Percentiles rank a stretch among this genome's conserved stretches.
Conservation (phyloP, 2,329 filamentous ascomycete species). For the Talaromyces amestolkiae region DNA sequence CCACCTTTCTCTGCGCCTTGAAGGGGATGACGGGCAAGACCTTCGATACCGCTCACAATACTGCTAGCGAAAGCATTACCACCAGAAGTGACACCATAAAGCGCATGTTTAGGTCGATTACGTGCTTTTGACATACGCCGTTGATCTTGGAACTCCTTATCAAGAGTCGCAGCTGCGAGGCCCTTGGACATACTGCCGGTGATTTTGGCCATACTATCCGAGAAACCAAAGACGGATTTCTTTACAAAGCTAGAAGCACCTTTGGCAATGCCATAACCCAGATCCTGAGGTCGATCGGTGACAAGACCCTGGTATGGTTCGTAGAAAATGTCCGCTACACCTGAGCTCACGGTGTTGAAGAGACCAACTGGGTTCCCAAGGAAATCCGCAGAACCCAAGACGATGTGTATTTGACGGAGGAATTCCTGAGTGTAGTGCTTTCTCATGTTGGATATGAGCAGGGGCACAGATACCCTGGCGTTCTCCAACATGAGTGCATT, state of each 20-base stretch:
- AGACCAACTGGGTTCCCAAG: slow-evolving; percentile 94
- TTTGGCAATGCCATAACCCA: slow-evolving; percentile 92
- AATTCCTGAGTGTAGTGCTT: slow-evolving; percentile 97
- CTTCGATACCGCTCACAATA: slow-evolving; percentile 88
- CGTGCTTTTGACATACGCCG: slow-evolving; percentile 88
- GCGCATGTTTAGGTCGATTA: slow-evolving; percentile 92
- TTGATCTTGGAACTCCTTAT: slow-evolving; percentile 98
- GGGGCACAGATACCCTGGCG: slow-evolving; percentile 80
- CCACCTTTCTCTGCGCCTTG: slow-evolving; percentile 96
- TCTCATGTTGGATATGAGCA: slow-evolving; percentile 80
- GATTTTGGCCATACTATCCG: slow-evolving; percentile 95
- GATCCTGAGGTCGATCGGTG: slow-evolving; percentile 90
- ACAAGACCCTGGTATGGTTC: slow-evolving; percentile 98
- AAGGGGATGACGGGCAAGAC: slow-evolving; percentile 86
- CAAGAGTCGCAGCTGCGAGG: slow-evolving; percentile 87
- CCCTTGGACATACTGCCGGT: slow-evolving; percentile 97
- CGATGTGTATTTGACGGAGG: slow-evolving; percentile 93
- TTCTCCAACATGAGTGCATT: slow-evolving; percentile 96
- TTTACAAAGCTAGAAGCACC: slow-evolving; percentile 96
- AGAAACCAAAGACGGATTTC: slow-evolving; percentile 96
- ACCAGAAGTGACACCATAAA: slow-evolving; percentile 93
- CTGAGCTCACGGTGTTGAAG: slow-evolving; percentile 97
- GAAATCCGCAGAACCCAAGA: slow-evolving; percentile 95
- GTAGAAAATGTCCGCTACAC: slow-evolving; percentile 97
- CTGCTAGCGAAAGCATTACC: slow-evolving; percentile 93